Evolutionary conservation across 2,329 filamentous ascomycete species (phyloP).

Genomic region (Tolypocladium tundrense): DNA sequence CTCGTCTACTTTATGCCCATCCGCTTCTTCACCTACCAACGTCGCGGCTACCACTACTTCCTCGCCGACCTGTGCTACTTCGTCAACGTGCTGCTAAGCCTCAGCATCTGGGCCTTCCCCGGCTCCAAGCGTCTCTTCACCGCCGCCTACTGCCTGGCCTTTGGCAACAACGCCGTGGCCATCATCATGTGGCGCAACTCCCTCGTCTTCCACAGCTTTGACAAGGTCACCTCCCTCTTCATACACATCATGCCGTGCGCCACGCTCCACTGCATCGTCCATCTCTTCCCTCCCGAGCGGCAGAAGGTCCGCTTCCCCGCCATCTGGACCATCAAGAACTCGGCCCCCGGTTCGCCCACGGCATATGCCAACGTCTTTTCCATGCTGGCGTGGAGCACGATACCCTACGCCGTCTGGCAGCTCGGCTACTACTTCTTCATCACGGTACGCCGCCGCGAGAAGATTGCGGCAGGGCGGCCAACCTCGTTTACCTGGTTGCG

Average conservation of each 20-base stretch:
- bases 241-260: slow-evolving; percentile 99
- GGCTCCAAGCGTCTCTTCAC: slow-evolving; percentile 85
- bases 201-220: slow-evolving; percentile 94
- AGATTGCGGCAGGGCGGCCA: slow-evolving; percentile 89
- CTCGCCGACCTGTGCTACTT: slow-evolving; percentile 97
- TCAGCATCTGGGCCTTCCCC: slow-evolving; percentile 86
- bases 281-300: slow-evolving; percentile 57
- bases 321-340: slow-evolving; percentile 67
- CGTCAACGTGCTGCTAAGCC: slow-evolving; percentile 75
- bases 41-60: slow-evolving; percentile 93
- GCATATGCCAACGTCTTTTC: slow-evolving; percentile 67
- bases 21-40: slow-evolving; percentile 82
- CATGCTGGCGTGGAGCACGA: slow-evolving; percentile 91
- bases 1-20: slow-evolving; percentile 96
- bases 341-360: slow-evolving; percentile 58
- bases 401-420: slow-evolving; percentile 92
- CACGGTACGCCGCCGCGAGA: slow-evolving; percentile 84
- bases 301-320: slow-evolving; percentile 71
- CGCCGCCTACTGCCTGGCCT: slow-evolving; percentile 82
- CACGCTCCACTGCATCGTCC: slow-evolving; percentile 83
- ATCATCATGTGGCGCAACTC: slow-evolving; percentile 99
- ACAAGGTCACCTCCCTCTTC: slow-evolving; percentile 97
- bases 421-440: slow-evolving; percentile 89
- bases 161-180: slow-evolving; percentile 92
- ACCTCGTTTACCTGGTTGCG: slow-evolving; percentile 98